These are phyloP conservation scores for Xenosphaeropsis pyriputrescens DNA, from an alignment of 2,329 filamentous ascomycete genomes.

Conservation along the genomic window DNA sequence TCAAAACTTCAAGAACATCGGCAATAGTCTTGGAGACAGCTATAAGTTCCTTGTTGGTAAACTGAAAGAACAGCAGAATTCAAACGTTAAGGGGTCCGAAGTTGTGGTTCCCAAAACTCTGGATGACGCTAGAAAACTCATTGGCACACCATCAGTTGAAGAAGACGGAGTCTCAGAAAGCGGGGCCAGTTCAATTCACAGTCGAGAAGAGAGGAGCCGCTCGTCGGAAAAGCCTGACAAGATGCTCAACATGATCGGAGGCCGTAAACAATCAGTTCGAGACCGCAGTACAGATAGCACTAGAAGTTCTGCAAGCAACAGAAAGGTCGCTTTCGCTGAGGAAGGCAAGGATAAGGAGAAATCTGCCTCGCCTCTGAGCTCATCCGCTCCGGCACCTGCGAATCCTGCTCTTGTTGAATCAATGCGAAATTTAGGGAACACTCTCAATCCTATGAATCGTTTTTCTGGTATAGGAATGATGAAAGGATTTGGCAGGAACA, in stretches of 20 bases:
- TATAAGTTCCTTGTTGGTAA: constrained; percentile 89
- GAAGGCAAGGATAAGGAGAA: constrained; percentile 24
- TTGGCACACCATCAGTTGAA: constrained; percentile 51
- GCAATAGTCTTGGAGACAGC: constrained; percentile 77
- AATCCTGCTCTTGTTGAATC: constrained; percentile 61
- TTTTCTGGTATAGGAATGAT: constrained; percentile 62
- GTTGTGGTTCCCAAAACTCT: constrained; percentile 69
- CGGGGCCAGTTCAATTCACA: constrained; percentile 37
- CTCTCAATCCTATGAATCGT: constrained; percentile 69
- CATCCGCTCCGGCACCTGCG: constrained; percentile 11
- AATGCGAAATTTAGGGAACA: constrained; percentile 66
- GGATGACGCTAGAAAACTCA: constrained; percentile 81
- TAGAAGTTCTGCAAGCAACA: constrained; percentile 44
- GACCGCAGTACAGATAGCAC: constrained; percentile 68
- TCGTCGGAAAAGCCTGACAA: constrained; percentile 39
- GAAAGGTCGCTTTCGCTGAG: constrained; percentile 36
- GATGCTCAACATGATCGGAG: constrained; percentile 56
- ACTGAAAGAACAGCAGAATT: constrained; percentile 51
- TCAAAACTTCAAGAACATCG: constrained; percentile 82
- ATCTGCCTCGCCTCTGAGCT: constrained; percentile 13
- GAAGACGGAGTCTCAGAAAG: constrained; percentile 23
- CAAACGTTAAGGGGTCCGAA: constrained; percentile 29
- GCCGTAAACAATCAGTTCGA: constrained; percentile 36
- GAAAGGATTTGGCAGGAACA: constrained; percentile 54
- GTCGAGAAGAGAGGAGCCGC: constrained; percentile 12